phyloP scores from a whole-genome alignment of 768 basidiomycete genomes.

The Gautieria morchelliformis region DNA sequence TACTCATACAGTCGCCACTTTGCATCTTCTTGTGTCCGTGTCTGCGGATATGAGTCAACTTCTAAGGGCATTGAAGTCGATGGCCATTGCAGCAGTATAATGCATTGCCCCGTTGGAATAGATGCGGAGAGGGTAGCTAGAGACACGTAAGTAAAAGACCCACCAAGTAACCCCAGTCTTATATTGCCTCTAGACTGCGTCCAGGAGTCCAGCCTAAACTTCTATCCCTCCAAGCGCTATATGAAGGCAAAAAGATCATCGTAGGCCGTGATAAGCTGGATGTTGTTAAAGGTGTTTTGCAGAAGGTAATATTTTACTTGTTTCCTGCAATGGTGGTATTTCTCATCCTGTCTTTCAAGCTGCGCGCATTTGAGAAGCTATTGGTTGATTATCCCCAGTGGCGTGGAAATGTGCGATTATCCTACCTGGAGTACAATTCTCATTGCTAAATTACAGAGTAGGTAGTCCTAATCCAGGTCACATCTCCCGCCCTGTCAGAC shows the following conservation, averaged over 20 bases:
- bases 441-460: conserved; percentile 18
- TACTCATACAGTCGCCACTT: conserved; percentile 96
- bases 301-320: conserved; percentile 53
- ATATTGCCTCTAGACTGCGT: conserved; percentile 35
- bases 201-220: conserved; percentile 88
- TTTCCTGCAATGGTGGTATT: neutral
- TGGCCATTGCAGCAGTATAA: conserved; percentile 73
- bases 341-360: conserved; percentile 29
- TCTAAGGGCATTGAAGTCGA: conserved; percentile 64
- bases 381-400: conserved; percentile 91
- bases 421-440: neutral
- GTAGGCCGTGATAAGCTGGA: conserved; percentile 96
- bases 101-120: conserved; percentile 91
- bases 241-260: conserved; percentile 97
- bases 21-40: conserved; percentile 86
- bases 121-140: conserved; percentile 83
- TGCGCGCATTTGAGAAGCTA: conserved; percentile 93
- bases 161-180: neutral
- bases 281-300: conserved; percentile 95
- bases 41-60: conserved; percentile 81
- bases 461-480: conserved; percentile 65
- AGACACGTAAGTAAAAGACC: conserved; percentile 46
- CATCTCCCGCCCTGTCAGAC: conserved; percentile 85
- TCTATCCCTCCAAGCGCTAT: conserved; percentile 70
- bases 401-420: conserved; percentile 71